A percentile compares a stretch with the other conserved stretches of the same genome.
Conservation (phyloP, 768 basidiomycete genomes). For the Lactarius indigo region DNA sequence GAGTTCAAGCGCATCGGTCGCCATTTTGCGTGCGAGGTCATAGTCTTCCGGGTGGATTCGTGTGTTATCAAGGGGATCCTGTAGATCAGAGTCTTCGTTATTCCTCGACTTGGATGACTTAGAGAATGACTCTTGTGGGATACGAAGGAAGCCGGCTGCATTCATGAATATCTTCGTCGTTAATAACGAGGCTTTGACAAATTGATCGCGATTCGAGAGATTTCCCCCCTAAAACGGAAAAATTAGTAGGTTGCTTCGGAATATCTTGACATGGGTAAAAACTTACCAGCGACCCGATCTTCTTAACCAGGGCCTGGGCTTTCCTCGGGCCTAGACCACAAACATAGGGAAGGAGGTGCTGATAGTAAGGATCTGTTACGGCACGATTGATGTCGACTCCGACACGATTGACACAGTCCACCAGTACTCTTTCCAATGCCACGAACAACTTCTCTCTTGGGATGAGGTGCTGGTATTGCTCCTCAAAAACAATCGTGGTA, state of each 20-base stretch:
- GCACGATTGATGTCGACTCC: constrained; percentile 97
- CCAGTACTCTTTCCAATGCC: constrained; percentile 80
- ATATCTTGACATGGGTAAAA: not conserved
- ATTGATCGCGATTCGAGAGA: constrained; percentile 81
- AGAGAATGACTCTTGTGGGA: constrained; percentile 64
- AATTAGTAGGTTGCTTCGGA: constrained; percentile 8
- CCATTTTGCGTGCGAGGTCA: constrained; percentile 97
- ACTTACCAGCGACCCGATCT: constrained; percentile 72
- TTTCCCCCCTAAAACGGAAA: constrained; percentile 66
- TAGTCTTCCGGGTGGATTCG: constrained; percentile 98
- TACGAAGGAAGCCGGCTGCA: constrained; percentile 86
- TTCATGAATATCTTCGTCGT: constrained; percentile 91
- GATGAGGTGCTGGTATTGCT: constrained; percentile 82
- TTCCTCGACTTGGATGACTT: constrained; percentile 59
- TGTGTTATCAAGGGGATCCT: constrained; percentile 91
- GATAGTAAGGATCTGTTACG: constrained; percentile 84
- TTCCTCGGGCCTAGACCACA: constrained; percentile 95
- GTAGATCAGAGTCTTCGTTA: constrained; percentile 61
- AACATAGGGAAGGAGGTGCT: constrained; percentile 82
- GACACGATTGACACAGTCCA: constrained; percentile 87
- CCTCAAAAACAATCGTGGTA: constrained; percentile 75
- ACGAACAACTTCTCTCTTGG: constrained; percentile 78
- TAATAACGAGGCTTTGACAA: constrained; percentile 75
- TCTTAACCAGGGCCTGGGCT: constrained; percentile 77
- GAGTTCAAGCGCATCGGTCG: constrained; percentile 92